These are phyloP conservation scores for Echria macrotheca DNA, from an alignment of 495 filamentous ascomycete genomes.

Conservation along the genomic window DNA sequence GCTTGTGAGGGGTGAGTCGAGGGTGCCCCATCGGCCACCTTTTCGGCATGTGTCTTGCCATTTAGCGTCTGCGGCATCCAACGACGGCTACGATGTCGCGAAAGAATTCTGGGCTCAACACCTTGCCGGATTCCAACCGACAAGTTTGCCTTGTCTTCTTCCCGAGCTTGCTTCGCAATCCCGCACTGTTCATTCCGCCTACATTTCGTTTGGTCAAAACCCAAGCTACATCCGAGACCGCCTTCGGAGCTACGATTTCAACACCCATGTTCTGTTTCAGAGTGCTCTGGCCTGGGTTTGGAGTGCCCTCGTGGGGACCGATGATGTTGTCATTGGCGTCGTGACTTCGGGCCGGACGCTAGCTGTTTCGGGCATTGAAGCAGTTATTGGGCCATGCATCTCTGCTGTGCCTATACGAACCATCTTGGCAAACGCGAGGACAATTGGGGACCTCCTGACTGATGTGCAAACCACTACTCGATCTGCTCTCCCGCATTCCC, in stretches of 20 bases:
- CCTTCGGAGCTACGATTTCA: constrained; percentile 15
- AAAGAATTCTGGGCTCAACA: constrained; percentile 52
- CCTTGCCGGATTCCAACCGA: constrained; percentile 40
- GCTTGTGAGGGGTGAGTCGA: constrained; percentile 27
- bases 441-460: constrained; percentile 51
- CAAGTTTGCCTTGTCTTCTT: constrained; percentile 37
- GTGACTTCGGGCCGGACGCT: constrained; percentile 71
- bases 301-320: constrained; percentile 51
- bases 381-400: constrained; percentile 68
- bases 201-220: constrained; percentile 19
- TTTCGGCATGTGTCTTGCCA: constrained; percentile 45
- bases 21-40: constrained; percentile 41
- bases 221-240: constrained; percentile 7
- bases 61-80: constrained; percentile 26
- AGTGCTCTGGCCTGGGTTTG: constrained; percentile 63
- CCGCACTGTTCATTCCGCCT: constrained; percentile 13
- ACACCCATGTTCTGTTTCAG: constrained; percentile 64
- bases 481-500: constrained; percentile 52
- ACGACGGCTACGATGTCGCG: constrained; percentile 19
- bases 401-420: constrained; percentile 62
- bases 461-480: constrained; percentile 56
- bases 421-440: constrained; percentile 40
- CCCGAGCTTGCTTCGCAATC: constrained; percentile 5
- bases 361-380: constrained; percentile 59
- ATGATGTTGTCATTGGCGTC: constrained; percentile 68